phyloP scores from a whole-genome alignment of 1,284 basidiomycete species.

The Sparassis latifolia region DNA sequence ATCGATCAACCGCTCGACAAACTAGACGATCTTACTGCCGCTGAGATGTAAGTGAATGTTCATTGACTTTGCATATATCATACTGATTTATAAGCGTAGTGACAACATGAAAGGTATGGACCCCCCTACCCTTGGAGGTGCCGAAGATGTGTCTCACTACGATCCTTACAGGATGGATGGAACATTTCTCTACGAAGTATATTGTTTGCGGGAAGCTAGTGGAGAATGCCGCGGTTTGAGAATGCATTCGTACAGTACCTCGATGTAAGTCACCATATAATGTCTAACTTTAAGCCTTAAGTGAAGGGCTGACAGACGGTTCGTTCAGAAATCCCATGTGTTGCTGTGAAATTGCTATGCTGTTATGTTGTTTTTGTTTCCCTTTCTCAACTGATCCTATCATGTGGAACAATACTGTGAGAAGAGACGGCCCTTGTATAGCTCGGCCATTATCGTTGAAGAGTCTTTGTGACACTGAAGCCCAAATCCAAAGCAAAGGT shows the following conservation, averaged over 20 bases:
- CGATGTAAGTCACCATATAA: not conserved
- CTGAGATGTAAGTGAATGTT: conserved; percentile 67
- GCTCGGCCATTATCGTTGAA: no score
- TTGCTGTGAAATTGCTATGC: no score
- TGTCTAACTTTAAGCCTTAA: not conserved
- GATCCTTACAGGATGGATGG: conserved; percentile 68
- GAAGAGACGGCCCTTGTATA: no score
- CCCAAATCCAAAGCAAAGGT: no score
- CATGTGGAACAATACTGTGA: no score
- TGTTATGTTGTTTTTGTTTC: no score
- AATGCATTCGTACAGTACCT: not conserved
- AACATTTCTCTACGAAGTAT: conserved; percentile 86
- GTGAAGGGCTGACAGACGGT: no score
- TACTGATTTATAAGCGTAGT: conserved; percentile 32
- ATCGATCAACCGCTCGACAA: conserved; percentile 84
- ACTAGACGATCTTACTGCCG: conserved; percentile 66
- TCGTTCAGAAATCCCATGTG: no score
- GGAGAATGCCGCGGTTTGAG: conserved; percentile 46
- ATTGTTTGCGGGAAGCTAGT: conserved; percentile 80
- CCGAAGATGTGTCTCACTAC: not conserved
- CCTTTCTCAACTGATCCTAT: no score
- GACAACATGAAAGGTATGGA: conserved; percentile 80
- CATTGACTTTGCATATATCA: conserved; percentile 5
- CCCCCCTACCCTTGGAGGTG: no score
- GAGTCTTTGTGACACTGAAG: no score